A percentile compares a stretch with the other conserved stretches of the same genome.
These are phyloP conservation scores for Calonectria montana DNA, from an alignment of 2,329 filamentous ascomycete species.

Conservation along the genomic window DNA sequence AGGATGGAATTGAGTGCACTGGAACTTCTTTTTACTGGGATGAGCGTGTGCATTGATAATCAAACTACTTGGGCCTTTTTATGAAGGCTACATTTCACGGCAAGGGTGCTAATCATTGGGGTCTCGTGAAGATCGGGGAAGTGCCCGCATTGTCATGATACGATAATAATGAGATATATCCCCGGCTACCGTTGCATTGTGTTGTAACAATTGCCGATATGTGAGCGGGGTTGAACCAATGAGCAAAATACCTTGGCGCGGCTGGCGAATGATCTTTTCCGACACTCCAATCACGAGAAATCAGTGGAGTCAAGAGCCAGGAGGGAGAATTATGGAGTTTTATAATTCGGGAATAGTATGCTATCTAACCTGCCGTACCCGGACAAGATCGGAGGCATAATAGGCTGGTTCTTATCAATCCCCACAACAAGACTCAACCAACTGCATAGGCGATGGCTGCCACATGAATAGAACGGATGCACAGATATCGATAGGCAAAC, in stretches of 20 bases:
- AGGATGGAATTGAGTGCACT: neutral
- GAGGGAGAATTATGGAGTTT: neutral
- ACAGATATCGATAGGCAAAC: neutral
- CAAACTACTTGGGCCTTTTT: neutral
- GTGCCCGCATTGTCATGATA: neutral
- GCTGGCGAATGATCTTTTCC: neutral
- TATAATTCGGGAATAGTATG: neutral
- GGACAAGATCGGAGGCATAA: neutral
- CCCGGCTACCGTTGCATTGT: neutral
- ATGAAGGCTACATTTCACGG: neutral
- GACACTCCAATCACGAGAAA: neutral
- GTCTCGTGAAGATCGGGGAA: too few relatives aligned
- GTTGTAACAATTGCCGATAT: neutral
- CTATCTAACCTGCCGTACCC: neutral
- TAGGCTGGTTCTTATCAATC: conserved; percentile 2
- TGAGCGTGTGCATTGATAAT: neutral
- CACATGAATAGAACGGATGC: neutral
- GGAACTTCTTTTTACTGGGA: too few relatives aligned
- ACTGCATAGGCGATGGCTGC: neutral
- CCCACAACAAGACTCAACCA: neutral
- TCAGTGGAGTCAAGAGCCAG: neutral
- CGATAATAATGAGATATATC: neutral
- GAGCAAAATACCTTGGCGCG: neutral
- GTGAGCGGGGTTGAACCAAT: neutral
- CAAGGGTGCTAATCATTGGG: neutral